These are phyloP conservation scores for Plenodomus tracheiphilus DNA, from an alignment of 2,329 filamentous ascomycete genomes.

Conservation along the genomic window DNA sequence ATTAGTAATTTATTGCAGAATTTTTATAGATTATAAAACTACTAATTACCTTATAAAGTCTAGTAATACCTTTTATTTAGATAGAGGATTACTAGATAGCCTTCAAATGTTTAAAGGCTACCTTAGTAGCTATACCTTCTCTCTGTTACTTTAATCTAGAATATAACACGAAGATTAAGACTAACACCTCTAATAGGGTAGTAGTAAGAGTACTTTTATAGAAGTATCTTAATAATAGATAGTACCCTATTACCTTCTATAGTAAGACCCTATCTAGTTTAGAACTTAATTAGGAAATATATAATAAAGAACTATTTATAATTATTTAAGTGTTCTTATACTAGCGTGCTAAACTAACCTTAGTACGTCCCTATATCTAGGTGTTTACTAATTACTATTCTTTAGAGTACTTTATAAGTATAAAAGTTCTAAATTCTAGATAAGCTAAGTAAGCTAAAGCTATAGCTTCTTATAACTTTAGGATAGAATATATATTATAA, in stretches of 20 bases:
- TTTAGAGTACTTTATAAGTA: neutral
- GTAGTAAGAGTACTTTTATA: neutral
- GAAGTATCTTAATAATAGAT: neutral
- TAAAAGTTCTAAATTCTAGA: neutral
- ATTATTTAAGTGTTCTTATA: constrained; percentile 1
- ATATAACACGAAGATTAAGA: neutral
- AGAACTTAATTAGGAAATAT: constrained; percentile 4
- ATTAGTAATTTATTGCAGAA: constrained; percentile 4
- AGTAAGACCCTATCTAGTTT: neutral
- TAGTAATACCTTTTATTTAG: neutral
- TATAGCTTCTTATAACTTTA: neutral
- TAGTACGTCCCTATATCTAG: neutral
- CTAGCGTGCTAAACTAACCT: neutral
- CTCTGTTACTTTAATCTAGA: neutral
- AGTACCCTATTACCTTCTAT: neutral
- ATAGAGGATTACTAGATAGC: neutral
- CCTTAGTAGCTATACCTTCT: neutral
- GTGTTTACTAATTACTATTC: neutral
- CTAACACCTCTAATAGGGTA: neutral
- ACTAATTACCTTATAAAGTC: constrained; percentile 1
- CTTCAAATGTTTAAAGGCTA: neutral
- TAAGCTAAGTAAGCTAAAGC: neutral
- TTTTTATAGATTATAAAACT: constrained; percentile 2
- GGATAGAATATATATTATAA: neutral
- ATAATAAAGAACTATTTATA: constrained; percentile 3